phyloP scores from a whole-genome alignment of 1,139 yeast species.

The Kodamaea sp. region DNA sequence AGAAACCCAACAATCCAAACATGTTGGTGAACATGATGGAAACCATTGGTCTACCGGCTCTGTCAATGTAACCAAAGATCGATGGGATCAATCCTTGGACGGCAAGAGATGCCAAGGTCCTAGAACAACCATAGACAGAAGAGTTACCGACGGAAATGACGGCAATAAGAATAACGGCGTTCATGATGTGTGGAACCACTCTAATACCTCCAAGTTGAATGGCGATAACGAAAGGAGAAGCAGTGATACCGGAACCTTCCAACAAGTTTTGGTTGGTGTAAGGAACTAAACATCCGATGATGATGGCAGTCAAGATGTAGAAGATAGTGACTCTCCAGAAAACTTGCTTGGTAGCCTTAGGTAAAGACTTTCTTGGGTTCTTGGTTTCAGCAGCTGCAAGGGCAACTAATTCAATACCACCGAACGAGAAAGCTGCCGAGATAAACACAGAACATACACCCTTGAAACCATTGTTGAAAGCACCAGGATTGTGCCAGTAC shows the following conservation, averaged over 20 bases:
- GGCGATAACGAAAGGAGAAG: slow-evolving; percentile 47
- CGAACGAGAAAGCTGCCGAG: slow-evolving; percentile 25
- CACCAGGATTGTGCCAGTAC: slow-evolving; percentile 26
- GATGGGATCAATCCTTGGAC: slow-evolving; percentile 49
- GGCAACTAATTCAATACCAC: slow-evolving; percentile 26
- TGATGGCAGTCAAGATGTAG: slow-evolving; percentile 40
- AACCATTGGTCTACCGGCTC: slow-evolving; percentile 57
- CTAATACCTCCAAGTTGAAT: slow-evolving; percentile 39
- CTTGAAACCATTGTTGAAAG: slow-evolving; percentile 24
- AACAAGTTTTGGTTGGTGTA: slow-evolving; percentile 38
- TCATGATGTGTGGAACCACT: slow-evolving; percentile 52
- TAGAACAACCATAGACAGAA: slow-evolving; percentile 55
- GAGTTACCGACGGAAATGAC: slow-evolving; percentile 58
- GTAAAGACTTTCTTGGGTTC: slow-evolving; percentile 24
- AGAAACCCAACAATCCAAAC: slow-evolving; percentile 64
- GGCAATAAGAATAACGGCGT: slow-evolving; percentile 52
- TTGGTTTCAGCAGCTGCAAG: slow-evolving; percentile 26
- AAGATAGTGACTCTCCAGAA: slow-evolving; percentile 25
- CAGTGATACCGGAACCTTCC: slow-evolving; percentile 32
- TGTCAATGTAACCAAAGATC: slow-evolving; percentile 54
- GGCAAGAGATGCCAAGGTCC: slow-evolving; percentile 56
- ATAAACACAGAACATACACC: slow-evolving; percentile 25
- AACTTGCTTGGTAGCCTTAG: slow-evolving; percentile 25
- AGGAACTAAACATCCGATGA: slow-evolving; percentile 51
- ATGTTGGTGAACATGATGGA: slow-evolving; percentile 50